Evolutionary conservation across 441 rosid species (phyloP), one percentile per base, ranked within the genome.

Genomic region (Populus tomentosa): DNA sequence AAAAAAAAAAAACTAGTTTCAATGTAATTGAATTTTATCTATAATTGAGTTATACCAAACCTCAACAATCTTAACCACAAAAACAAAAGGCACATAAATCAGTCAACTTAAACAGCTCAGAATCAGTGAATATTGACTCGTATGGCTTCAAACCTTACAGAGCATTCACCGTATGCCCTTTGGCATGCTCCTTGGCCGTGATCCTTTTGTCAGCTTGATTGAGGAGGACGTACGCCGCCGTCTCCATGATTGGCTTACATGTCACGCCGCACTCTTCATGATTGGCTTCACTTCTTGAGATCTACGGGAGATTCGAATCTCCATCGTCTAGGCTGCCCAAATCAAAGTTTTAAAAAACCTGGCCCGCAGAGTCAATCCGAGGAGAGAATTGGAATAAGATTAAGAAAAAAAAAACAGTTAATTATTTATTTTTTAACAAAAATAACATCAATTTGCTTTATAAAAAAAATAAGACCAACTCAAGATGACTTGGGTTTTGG

Each of bases 151-250:
- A 82, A 42, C 98, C 99, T 88, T 94, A 92, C 66, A 93, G 97
- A 59, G 94, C 97, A 87, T 97, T 94, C 88, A 86, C 98, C 97
- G 87, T 89, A 74, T 90, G 99, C 82, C 98, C 97, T 88, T 88
- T 86, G 80, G 92, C 97, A 32, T 91, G 93, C 86, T 96, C 99
- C 88, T 91, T 96, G 82, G 96, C 95, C 5, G 89, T 70, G 81
- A 94, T 72, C 98, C 93, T 84, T 90, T 96, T 4, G 96, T 90
- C 84, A 89, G 82, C 82, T 90, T 91, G 0, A 79, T 80, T 86
- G 91, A 64, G 87, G 75, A 23, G 86, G 77, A 10, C 99, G 89
- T 0, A 84, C 75, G 32, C 80, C 81, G 69, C 98, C 90, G 3
- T 91, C 89, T 75, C 89, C 91, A 80, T 94, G 98, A 80, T 90